phyloP scores from a whole-genome alignment of 106 monocot species.

The Alisma plantagoaquatica region DNA sequence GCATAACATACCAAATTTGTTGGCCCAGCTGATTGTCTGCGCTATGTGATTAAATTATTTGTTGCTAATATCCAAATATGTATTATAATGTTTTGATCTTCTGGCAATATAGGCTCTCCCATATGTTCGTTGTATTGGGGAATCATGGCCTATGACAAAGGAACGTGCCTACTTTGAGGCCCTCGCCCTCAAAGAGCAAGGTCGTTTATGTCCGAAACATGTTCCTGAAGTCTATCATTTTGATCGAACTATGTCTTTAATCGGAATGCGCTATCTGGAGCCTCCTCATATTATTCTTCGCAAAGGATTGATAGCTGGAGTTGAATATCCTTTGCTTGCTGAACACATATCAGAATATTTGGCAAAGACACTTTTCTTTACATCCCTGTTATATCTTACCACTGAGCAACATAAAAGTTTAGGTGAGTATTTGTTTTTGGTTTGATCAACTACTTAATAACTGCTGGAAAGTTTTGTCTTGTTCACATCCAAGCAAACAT shows the following conservation, averaged over 20 bases:
- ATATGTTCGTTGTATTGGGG: constrained; percentile 85
- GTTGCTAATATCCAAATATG: too few relatives aligned
- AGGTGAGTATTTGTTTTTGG: constrained; percentile 34
- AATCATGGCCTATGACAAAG: constrained; percentile 93
- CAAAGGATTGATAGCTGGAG: constrained; percentile 92
- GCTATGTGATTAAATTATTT: too few relatives aligned
- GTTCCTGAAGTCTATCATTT: constrained; percentile 95
- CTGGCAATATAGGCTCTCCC: constrained; percentile 55
- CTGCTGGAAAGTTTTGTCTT: too few relatives aligned
- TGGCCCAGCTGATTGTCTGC: too few relatives aligned
- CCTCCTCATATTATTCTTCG: constrained; percentile 94
- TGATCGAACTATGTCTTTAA: constrained; percentile 72
- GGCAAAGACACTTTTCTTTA: constrained; percentile 91
- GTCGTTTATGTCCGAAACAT: constrained; percentile 66
- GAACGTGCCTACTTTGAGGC: constrained; percentile 89
- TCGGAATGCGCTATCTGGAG: constrained; percentile 86
- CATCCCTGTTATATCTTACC: constrained; percentile 65
- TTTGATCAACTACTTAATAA: too few relatives aligned
- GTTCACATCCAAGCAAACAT: too few relatives aligned
- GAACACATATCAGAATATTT: constrained; percentile 88
- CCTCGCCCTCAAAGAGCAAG: constrained; percentile 58
- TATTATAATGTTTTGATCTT: too few relatives aligned
- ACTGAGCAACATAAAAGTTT: constrained; percentile 58
- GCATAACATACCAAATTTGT: too few relatives aligned
- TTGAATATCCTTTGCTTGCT: constrained; percentile 81